Base-by-base conservation (phyloP, 495 filamentous ascomycete species). In the Penicillium samsonianum region DNA sequence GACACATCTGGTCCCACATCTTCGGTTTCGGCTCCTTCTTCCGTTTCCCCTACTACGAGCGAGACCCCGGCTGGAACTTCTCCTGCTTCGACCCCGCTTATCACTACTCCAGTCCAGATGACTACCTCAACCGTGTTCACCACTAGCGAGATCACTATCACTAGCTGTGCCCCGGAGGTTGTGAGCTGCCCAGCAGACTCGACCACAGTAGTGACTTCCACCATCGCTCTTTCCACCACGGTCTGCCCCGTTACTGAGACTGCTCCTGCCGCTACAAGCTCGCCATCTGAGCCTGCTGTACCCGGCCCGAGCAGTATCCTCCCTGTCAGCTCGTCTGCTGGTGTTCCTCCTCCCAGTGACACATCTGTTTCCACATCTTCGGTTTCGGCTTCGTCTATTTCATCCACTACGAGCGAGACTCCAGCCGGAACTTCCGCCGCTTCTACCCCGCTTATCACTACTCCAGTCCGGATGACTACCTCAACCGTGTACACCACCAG, bases 81-180 rank as follows among this genome's bases (percentile, higher is more conserved):
- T 10, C 2, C 6, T 2, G 2, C 35, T 6, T 38, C 35, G 0
- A 38, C 35, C 35, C 35, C 35, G 3, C 1, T 9, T 6, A 9
- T 38, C 2, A n/a, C 35, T 2, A 38, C 16, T 17, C 53, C 11
- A 48, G 45, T 51, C 44, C 60, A 10, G 44, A 59, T 2, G 64
- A 84, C 82, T 50, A 82, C 79, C 35, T 86, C 83, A 11, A 86
- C 85, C 40, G 72, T 86, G n/a, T 86, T 78, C 67, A 70, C 76
- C 8, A 88, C 85, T 11, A 79, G 74, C 52, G 71, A 78, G 61
- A 72, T 81, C 56, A 86, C 85, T 12, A 72, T 85, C 61, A 83
- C 81, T 5, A 80, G 77, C 54, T 87, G 83, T 65, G 75, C 77
- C 9, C 67, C 84, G 1, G 78, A 70, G 8, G 78, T 87, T 23